These are phyloP conservation scores for Babesia gibsoni DNA, from an alignment of 169 alveolate species.

Conservation along the genomic window DNA sequence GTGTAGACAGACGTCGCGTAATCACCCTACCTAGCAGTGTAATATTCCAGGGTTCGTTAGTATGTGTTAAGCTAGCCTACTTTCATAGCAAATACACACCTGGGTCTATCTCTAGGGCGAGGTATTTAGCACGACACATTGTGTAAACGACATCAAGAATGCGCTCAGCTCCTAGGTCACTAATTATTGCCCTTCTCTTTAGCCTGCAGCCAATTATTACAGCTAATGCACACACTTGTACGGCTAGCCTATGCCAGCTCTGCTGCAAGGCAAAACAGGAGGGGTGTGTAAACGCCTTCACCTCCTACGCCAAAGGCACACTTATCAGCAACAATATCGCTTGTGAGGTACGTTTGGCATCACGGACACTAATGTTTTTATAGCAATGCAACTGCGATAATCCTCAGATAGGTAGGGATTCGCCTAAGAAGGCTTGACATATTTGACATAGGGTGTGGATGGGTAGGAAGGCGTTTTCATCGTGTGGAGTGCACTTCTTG, in stretches of 20 bases:
- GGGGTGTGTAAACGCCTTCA: slow-evolving; percentile 58
- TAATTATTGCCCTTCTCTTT: too few species aligned
- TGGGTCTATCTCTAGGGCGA: too few species aligned
- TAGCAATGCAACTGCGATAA: slow-evolving; percentile 64
- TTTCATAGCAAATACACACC: too few species aligned
- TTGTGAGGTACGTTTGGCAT: slow-evolving; percentile 41
- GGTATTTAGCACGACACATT: too few species aligned
- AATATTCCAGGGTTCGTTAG: too few species aligned
- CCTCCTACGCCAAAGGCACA: slow-evolving; percentile 26
- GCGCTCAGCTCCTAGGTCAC: too few species aligned
- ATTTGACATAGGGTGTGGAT: slow-evolving; percentile 50
- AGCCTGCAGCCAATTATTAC: neutral
- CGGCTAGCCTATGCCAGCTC: slow-evolving; percentile 43
- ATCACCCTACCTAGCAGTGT: too few species aligned
- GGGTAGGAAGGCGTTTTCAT: slow-evolving; percentile 60
- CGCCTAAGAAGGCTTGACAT: neutral
- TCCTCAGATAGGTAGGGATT: slow-evolving; percentile 59
- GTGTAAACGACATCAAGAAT: too few species aligned
- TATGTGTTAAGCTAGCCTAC: too few species aligned
- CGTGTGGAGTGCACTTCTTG: slow-evolving; percentile 59
- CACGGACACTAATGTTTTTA: neutral
- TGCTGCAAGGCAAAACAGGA: slow-evolving; percentile 61
- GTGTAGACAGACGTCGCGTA: too few species aligned
- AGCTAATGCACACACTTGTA: slow-evolving; percentile 41
- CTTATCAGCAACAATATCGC: slow-evolving; percentile 36